phyloP scores from a whole-genome alignment of 495 filamentous ascomycete species.

The Podospora conica region DNA sequence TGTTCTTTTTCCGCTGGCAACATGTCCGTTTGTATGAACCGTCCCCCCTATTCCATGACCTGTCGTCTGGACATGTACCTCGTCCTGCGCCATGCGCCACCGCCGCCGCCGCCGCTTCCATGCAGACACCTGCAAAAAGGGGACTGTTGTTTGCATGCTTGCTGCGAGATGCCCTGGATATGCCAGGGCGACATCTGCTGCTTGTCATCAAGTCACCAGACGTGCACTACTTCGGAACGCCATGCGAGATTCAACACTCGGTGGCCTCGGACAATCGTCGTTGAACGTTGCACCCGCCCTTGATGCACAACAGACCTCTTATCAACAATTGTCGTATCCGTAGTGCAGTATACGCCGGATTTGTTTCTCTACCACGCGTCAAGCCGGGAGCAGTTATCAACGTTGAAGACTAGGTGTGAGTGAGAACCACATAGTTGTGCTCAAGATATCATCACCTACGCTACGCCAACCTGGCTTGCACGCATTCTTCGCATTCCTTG shows the following conservation, averaged over 20 bases:
- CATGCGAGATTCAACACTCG: background rate
- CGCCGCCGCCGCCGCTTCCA: background rate
- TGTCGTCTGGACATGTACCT: too few relatives aligned
- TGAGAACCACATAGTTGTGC: too few relatives aligned
- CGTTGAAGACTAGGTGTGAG: too few relatives aligned
- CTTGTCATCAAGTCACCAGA: too few relatives aligned
- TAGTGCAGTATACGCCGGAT: too few relatives aligned
- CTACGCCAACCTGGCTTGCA: background rate
- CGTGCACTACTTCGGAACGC: background rate
- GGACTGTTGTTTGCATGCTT: background rate
- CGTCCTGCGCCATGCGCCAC: background rate
- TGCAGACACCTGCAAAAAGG: background rate
- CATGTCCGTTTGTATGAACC: too few relatives aligned
- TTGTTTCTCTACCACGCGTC: too few relatives aligned
- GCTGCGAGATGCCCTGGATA: background rate
- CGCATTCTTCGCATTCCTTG: background rate
- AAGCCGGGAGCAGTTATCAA: too few relatives aligned
- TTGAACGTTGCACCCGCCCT: background rate
- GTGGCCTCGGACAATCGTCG: background rate
- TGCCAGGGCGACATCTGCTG: background rate
- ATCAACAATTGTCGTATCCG: too few relatives aligned
- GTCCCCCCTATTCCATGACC: too few relatives aligned
- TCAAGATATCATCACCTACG: background rate
- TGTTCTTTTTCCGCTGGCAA: too few relatives aligned
- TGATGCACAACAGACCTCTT: too few relatives aligned